phyloP scores from a whole-genome alignment of 768 basidiomycete genomes.

The Rhizopogon roseolus region DNA sequence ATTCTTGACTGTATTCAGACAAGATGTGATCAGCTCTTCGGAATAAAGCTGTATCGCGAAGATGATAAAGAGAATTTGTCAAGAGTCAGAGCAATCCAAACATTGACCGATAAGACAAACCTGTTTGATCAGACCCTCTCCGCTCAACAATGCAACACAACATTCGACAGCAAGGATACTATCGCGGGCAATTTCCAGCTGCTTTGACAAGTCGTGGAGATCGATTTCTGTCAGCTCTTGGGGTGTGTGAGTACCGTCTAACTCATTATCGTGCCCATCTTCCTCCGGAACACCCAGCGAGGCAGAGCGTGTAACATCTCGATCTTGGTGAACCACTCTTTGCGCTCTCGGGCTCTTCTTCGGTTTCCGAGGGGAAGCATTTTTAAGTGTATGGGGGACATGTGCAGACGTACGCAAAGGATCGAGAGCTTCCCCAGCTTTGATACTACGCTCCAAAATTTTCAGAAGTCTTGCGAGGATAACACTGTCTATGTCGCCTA shows the following conservation, averaged over 20 bases:
- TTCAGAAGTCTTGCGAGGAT: slow-evolving; percentile 65
- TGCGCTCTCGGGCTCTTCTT: slow-evolving; percentile 43
- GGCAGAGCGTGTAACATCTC: not conserved
- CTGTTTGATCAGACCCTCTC: slow-evolving; percentile 82
- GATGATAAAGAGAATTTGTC: not conserved
- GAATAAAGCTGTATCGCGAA: slow-evolving; percentile 67
- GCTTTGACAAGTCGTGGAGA: slow-evolving; percentile 44
- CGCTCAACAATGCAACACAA: slow-evolving; percentile 70
- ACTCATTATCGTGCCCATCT: not conserved
- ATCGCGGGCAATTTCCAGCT: slow-evolving; percentile 61
- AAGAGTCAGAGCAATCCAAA: not conserved
- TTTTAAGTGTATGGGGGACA: slow-evolving; percentile 11
- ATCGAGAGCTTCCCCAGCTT: slow-evolving; percentile 68
- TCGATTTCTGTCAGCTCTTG: slow-evolving; percentile 39
- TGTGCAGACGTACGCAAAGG: slow-evolving; percentile 47
- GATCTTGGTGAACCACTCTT: not conserved
- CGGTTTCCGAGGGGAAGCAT: slow-evolving; percentile 35
- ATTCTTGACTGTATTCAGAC: slow-evolving; percentile 74
- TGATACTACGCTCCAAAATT: slow-evolving; percentile 75
- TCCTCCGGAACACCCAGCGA: not conserved
- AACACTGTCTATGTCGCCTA: slow-evolving; percentile 64
- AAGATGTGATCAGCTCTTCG: slow-evolving; percentile 83
- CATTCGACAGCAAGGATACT: slow-evolving; percentile 83
- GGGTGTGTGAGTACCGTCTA: slow-evolving; percentile 6
- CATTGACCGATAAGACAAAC: slow-evolving; percentile 34